phyloP scores from a whole-genome alignment of 2,329 filamentous ascomycete species.

The Pyrenochaeta sp. region DNA sequence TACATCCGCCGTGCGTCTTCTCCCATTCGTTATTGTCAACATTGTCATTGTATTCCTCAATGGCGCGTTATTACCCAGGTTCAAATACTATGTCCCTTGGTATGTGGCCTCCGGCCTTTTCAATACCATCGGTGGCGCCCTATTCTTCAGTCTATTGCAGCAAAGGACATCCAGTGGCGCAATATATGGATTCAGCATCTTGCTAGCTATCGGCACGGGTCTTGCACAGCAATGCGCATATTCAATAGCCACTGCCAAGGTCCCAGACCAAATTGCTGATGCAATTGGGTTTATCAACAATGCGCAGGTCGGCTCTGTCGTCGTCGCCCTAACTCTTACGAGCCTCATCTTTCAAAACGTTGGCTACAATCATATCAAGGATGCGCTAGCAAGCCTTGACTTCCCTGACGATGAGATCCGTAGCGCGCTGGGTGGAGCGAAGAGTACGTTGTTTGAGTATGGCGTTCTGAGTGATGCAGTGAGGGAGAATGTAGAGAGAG shows the following conservation, averaged over 20 bases:
- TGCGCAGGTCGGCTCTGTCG: conserved; percentile 31
- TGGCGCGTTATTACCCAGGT: conserved; percentile 21
- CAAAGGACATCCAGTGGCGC: conserved; percentile 8
- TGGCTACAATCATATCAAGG: conserved; percentile 19
- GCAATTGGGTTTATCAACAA: conserved; percentile 29
- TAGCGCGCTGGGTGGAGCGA: conserved; percentile 23
- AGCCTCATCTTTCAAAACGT: conserved; percentile 37
- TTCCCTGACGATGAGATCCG: conserved; percentile 18
- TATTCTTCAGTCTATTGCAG: conserved; percentile 34
- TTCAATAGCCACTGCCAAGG: conserved; percentile 17
- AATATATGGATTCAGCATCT: conserved; percentile 30
- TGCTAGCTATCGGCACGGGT: conserved; percentile 29
- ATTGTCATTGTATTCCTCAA: conserved; percentile 21
- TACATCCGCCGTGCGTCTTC: conserved; percentile 27
- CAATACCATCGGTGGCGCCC: conserved; percentile 43
- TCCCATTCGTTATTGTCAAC: conserved; percentile 32
- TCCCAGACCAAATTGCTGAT: conserved; percentile 12
- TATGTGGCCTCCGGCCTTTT: conserved; percentile 42
- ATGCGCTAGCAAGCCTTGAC: conserved; percentile 17
- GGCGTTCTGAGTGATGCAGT: conserved; percentile 6
- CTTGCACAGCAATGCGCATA: conserved; percentile 25
- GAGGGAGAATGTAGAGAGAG: conserved; percentile 34
- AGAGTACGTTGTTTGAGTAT: conserved; percentile 21
- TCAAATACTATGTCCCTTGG: conserved; percentile 30
- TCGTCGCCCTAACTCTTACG: conserved; percentile 33